phyloP scores from a whole-genome alignment of 176 grass and related monocot genomes.

The Ananas comosus region DNA sequence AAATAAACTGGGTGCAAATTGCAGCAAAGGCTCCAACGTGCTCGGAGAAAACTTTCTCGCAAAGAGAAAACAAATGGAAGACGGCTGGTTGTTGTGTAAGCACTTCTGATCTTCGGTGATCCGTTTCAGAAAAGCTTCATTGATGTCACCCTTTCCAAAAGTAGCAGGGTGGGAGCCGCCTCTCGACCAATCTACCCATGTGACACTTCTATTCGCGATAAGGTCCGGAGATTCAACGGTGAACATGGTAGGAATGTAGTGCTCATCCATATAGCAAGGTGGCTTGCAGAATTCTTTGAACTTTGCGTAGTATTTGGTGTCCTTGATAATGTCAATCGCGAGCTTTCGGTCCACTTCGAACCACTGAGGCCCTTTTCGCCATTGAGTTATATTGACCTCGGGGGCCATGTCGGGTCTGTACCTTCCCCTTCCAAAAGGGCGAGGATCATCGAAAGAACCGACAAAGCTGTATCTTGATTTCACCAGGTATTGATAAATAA shows the following conservation, averaged over 20 bases:
- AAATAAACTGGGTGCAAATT: conserved; percentile 26
- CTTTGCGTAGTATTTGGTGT: conserved; percentile 43
- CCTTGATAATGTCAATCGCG: conserved; percentile 32
- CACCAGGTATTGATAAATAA: conserved; percentile 33
- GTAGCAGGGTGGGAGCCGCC: conserved; percentile 63
- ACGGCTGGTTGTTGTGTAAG: conserved; percentile 30
- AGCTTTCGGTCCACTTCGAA: conserved; percentile 37
- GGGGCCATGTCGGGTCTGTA: conserved; percentile 34
- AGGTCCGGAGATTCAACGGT: neutral
- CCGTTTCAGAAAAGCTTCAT: conserved; percentile 20
- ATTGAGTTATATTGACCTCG: conserved; percentile 18
- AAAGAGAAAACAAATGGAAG: conserved; percentile 44
- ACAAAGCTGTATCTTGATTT: conserved; percentile 41
- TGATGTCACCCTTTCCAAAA: conserved; percentile 31
- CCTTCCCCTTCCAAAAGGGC: conserved; percentile 36
- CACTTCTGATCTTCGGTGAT: conserved; percentile 11
- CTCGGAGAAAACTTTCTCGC: conserved; percentile 53
- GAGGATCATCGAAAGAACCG: conserved; percentile 38
- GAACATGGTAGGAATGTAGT: conserved; percentile 64
- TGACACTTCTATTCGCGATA: conserved; percentile 40
- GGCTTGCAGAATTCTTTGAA: conserved; percentile 32
- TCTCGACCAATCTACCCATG: conserved; percentile 67
- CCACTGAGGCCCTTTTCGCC: conserved; percentile 75
- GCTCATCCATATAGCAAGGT: conserved; percentile 57
- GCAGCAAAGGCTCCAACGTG: conserved; percentile 29